Evolutionary conservation across 768 basidiomycete genomes (phyloP).

Genomic region (Amanita brunnescens): DNA sequence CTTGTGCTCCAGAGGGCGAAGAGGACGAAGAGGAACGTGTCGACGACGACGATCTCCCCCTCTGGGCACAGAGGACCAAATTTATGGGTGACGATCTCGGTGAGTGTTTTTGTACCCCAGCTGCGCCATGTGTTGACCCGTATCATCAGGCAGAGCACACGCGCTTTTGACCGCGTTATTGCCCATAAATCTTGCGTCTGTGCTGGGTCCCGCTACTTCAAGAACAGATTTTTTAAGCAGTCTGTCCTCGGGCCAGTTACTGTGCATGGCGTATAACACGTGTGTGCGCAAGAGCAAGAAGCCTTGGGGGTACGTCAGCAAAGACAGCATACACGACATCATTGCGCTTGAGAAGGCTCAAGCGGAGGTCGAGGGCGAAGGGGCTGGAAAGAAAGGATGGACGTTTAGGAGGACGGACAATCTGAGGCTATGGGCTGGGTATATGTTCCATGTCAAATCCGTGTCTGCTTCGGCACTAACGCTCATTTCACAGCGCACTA

Average conservation of each 20-base stretch:
- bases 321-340: conserved; percentile 74
- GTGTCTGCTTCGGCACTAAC: background rate
- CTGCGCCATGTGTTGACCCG: background rate
- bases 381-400: conserved; percentile 49
- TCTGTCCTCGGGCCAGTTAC: conserved; percentile 68
- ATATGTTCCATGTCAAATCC: conserved; percentile 25
- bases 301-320: conserved; percentile 83
- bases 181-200: conserved; percentile 42
- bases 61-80: conserved; percentile 59
- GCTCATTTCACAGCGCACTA: conserved; percentile 44
- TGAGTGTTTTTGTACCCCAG: conserved; percentile 21
- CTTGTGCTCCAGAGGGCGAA: conserved; percentile 31
- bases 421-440: conserved; percentile 80
- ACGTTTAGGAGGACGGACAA: conserved; percentile 86
- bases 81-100: conserved; percentile 54
- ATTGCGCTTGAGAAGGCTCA: conserved; percentile 47
- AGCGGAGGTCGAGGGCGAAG: conserved; percentile 30
- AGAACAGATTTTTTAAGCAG: conserved; percentile 39
- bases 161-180: conserved; percentile 53
- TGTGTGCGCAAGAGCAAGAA: conserved; percentile 73
- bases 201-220: conserved; percentile 23
- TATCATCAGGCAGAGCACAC: conserved; percentile 49
- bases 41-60: conserved; percentile 67
- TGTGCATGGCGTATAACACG: conserved; percentile 75
- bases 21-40: conserved; percentile 34